These are phyloP conservation scores for Chimonanthus praecox DNA, from an alignment of 164 flowering plant genomes.

Conservation along the genomic window DNA sequence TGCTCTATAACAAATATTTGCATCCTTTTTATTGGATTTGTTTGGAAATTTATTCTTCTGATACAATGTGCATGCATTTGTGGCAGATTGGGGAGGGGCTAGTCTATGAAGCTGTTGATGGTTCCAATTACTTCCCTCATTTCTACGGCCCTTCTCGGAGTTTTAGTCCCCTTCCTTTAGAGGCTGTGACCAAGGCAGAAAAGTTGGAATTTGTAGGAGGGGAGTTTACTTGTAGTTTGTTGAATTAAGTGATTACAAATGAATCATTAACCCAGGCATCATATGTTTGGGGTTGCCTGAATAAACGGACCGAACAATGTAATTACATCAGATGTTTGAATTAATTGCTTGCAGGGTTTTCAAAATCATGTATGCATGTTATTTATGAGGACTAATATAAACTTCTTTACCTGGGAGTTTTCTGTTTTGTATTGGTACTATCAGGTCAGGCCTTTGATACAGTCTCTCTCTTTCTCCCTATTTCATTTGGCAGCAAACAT, in stretches of 20 bases:
- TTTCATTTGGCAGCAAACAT: too few species aligned
- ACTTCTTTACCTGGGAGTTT: too few species aligned
- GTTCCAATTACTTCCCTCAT: slow-evolving; percentile 66
- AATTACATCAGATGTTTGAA: not conserved
- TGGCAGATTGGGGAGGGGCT: slow-evolving; percentile 87
- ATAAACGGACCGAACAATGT: not conserved
- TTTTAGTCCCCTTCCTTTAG: slow-evolving; percentile 64
- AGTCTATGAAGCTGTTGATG: slow-evolving; percentile 64
- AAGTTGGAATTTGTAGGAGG: slow-evolving; percentile 44
- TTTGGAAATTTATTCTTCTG: not conserved
- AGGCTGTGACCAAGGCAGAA: slow-evolving; percentile 60
- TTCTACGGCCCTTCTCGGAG: slow-evolving; percentile 76
- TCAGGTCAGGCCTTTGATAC: too few species aligned
- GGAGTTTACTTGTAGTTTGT: slow-evolving; percentile 46
- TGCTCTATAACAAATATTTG: not conserved
- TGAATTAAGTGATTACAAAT: slow-evolving; percentile 11
- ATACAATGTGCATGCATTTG: not conserved
- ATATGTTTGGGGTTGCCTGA: not conserved
- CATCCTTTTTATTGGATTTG: not conserved
- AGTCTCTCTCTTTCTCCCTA: too few species aligned
- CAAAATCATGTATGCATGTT: too few species aligned
- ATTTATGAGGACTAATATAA: too few species aligned
- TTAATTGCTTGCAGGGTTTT: not conserved
- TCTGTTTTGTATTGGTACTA: too few species aligned
- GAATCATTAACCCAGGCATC: not conserved